Percentiles rank a stretch among this genome's conserved stretches.
Conservation (phyloP, 768 basidiomycete species). For the Tulasnella sp. region DNA sequence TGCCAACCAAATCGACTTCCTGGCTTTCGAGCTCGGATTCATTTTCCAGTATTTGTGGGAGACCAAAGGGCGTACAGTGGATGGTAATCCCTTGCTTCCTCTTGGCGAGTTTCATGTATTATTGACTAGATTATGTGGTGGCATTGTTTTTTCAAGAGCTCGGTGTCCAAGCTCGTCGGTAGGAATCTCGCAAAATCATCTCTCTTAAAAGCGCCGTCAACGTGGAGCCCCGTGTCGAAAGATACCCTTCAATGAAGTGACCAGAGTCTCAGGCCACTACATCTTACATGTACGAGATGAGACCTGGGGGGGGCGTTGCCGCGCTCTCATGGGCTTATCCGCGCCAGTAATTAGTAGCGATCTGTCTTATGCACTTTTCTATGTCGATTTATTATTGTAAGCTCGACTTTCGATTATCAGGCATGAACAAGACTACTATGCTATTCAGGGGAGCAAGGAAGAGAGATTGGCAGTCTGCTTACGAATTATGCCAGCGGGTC, state of each 20-base stretch:
- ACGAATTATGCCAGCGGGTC: no score
- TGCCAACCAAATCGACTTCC: constrained; percentile 18
- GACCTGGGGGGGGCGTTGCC: not conserved
- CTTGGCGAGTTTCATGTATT: not conserved
- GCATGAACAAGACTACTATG: not conserved
- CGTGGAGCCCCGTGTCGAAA: not conserved
- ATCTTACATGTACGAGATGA: not conserved
- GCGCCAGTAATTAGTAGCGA: not conserved
- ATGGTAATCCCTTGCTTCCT: not conserved
- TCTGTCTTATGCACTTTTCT: not conserved
- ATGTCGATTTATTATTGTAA: not conserved
- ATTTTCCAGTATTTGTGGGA: constrained; percentile 25
- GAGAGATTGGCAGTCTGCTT: not conserved
- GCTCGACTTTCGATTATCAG: not conserved
- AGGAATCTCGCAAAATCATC: not conserved
- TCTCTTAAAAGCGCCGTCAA: not conserved
- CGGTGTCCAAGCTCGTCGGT: not conserved
- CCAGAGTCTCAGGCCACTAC: not conserved
- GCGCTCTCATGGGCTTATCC: not conserved
- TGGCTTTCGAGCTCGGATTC: constrained; percentile 21
- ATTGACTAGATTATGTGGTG: not conserved
- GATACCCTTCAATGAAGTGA: not conserved
- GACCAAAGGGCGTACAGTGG: constrained; percentile 32
- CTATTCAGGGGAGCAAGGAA: not conserved
- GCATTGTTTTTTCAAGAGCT: not conserved